Evolutionary conservation across 2,329 filamentous ascomycete genomes (phyloP).

Genomic region (Ascocoryne sarcoides): DNA sequence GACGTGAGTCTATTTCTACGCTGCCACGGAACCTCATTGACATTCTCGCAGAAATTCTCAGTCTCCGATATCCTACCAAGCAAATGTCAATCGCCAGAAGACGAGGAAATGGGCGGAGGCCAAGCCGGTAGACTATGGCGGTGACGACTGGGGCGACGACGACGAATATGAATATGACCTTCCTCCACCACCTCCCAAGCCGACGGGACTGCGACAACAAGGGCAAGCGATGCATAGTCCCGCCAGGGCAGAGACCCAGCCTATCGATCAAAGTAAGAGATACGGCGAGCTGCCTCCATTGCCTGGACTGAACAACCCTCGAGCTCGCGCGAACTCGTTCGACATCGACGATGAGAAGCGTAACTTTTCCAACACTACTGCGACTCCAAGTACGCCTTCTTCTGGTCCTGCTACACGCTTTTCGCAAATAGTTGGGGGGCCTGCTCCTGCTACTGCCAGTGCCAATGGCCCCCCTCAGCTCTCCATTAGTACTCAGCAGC

Average conservation of each 20-base stretch:
- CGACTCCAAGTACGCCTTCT: conserved; percentile 15
- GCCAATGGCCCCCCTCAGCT: conserved; percentile 20
- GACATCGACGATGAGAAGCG: conserved; percentile 44
- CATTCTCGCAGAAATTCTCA: conserved; percentile 17
- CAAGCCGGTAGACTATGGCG: conserved; percentile 77
- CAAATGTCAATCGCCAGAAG: conserved; percentile 81
- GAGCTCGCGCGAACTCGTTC: conserved; percentile 38
- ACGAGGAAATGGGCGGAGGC: conserved; percentile 95
- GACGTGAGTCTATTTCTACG: conserved; percentile 16
- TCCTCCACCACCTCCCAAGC: conserved; percentile 32
- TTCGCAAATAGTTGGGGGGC: conserved; percentile 22
- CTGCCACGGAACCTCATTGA: conserved; percentile 2
- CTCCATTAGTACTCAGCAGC: conserved; percentile 19
- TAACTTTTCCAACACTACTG: conserved; percentile 34
- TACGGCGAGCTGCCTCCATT: conserved; percentile 27
- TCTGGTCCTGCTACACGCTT: conserved; percentile 23
- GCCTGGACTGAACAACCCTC: conserved; percentile 13
- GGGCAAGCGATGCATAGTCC: conserved; percentile 26
- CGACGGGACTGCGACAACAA: conserved; percentile 36
- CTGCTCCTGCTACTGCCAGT: conserved; percentile 16
- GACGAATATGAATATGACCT: conserved; percentile 48
- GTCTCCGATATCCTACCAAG: conserved; percentile 48
- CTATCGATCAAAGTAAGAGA: conserved; percentile 18
- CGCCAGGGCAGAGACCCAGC: conserved; percentile 7
- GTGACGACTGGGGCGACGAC: conserved; percentile 83